Conservation (phyloP, 2,329 filamentous ascomycete species). For the Claviceps africana region DNA sequence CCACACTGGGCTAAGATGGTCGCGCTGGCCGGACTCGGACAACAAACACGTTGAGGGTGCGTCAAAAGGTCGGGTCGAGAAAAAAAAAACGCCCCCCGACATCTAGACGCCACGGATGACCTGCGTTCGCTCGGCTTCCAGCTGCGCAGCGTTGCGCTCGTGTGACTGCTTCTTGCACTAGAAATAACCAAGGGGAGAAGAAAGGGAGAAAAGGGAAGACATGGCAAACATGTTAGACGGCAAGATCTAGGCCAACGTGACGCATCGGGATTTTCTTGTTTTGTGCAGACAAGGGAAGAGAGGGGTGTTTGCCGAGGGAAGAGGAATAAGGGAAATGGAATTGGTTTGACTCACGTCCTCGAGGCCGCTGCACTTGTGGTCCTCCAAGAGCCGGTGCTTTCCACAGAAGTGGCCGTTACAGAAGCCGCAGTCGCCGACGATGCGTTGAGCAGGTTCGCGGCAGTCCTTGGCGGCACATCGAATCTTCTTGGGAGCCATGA, state of each 20-base stretch:
- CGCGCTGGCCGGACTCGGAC: neutral
- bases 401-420: constrained; percentile 90
- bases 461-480: constrained; percentile 84
- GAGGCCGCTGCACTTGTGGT: constrained; percentile 82
- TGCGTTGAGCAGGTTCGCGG: constrained; percentile 74
- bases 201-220: neutral
- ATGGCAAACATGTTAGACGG: constrained; percentile 6
- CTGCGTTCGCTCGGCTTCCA: constrained; percentile 84
- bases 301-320: neutral
- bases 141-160: constrained; percentile 81
- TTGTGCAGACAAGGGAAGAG: neutral
- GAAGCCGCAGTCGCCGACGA: constrained; percentile 92
- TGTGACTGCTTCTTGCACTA: constrained; percentile 94
- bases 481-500: constrained; percentile 60
- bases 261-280: neutral
- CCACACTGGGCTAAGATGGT: neutral
- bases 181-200: neutral
- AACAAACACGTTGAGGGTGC: neutral
- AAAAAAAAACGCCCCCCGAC: neutral
- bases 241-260: neutral
- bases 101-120: constrained; percentile 78
- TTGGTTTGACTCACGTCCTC: constrained; percentile 55
- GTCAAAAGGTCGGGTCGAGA: neutral
- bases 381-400: constrained; percentile 85
- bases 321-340: neutral